phyloP scores from a whole-genome alignment of 306 rosid genomes.

The Mimosa pudica region DNA sequence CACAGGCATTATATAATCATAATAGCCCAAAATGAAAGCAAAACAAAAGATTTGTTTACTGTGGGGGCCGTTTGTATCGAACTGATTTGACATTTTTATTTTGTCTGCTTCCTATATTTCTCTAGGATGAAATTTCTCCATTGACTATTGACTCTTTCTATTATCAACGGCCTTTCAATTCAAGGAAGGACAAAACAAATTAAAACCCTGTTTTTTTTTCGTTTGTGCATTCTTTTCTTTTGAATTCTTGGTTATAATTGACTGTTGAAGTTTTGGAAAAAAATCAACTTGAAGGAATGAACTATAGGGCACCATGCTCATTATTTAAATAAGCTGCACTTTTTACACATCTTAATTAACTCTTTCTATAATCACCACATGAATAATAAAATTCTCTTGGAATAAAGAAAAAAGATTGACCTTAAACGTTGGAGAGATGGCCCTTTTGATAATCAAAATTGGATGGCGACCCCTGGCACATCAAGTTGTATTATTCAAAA shows the following conservation, averaged over 20 bases:
- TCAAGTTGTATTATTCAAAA: neutral
- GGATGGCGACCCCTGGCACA: constrained; percentile 4
- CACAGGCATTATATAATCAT: neutral
- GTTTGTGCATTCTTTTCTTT: neutral
- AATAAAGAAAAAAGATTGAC: neutral
- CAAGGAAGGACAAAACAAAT: neutral
- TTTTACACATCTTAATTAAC: neutral
- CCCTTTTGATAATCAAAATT: neutral
- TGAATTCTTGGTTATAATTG: neutral
- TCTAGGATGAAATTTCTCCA: neutral
- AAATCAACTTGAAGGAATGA: neutral
- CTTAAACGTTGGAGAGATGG: neutral
- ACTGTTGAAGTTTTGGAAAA: constrained; percentile 2
- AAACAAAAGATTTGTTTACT: neutral
- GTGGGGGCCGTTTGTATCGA: neutral
- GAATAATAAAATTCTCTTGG: neutral
- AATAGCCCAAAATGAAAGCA: neutral
- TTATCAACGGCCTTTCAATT: neutral
- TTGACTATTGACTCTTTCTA: neutral
- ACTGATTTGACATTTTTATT: neutral
- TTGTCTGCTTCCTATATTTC: neutral
- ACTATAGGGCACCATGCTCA: neutral
- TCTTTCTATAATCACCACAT: neutral
- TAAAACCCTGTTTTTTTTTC: neutral
- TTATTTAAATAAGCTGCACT: neutral